Base-by-base conservation (phyloP, 108 stramenopile species). In the Cafeteria roenbergensis region DNA sequence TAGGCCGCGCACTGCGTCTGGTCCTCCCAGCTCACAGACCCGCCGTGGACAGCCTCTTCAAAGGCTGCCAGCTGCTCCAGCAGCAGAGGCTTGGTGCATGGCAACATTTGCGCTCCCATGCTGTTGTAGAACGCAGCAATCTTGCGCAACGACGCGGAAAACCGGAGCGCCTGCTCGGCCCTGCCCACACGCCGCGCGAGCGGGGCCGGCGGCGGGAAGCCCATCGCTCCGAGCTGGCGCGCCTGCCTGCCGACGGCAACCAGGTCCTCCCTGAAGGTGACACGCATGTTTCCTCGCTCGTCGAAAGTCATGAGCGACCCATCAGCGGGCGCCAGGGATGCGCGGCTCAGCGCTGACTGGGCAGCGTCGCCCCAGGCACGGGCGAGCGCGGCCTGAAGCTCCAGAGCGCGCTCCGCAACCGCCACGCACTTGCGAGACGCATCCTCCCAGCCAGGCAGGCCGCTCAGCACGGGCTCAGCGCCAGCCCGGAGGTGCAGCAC, bases 71-170 rank as follows among this genome's bases (percentile, higher is more conserved):
- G 74, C 9, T 76, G 60, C 35, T 75, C 72, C 24, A 85, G 64
- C 24, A 85, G 75, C 74, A 85, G 75, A 9, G 80, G 74, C 60
- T 77, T 78, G 38, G 81, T 80, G 27, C 33, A 67, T 0, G 70
- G 71, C n/a, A 85, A 75, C 32, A 85, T 83, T 55, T 75, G 73
- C 0, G 78, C 32, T 12, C 70, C 75, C 57, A 85, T 71, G 57
- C 63, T 67, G 73, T 85, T 85, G 82, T 79, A 85, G 73, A 85
- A 82, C 61, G 74, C 78, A 27, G 82, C 78, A 0, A 80, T 74
- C 69, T 85, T 85, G 63, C 83, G 78, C 29, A 85, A 71, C 65
- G 78, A 61, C 34, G 83, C 74, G 31, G 78, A 80, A 63, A 76
- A 81, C 17, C 81, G 78, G 62, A 76, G 77, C 72, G 67, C 79